phyloP scores from a whole-genome alignment of 371 early-diverging fungal species.

The Umbelopsis sp. region DNA sequence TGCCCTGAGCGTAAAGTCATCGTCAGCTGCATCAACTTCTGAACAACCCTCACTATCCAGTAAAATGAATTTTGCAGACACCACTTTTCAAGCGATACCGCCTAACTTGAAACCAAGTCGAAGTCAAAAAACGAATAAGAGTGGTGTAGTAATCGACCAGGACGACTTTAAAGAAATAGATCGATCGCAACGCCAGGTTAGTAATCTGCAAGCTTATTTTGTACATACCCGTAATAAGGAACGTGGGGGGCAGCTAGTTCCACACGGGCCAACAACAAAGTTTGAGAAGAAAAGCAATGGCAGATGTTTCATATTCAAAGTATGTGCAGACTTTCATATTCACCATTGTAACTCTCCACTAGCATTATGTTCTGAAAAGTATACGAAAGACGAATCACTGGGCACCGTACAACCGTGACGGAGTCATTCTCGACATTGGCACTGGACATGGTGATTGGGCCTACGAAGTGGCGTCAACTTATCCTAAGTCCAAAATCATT shows the following conservation, averaged over 20 bases:
- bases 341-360: slow-evolving; percentile 4
- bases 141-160: slow-evolving; percentile 13
- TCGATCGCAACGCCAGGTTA: slow-evolving; percentile 48
- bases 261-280: neutral
- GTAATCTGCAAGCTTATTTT: neutral
- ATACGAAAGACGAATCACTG: slow-evolving; percentile 45
- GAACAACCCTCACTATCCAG: neutral
- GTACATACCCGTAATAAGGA: too few relatives aligned
- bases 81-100: neutral
- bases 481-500: slow-evolving; percentile 45
- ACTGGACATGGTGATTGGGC: slow-evolving; percentile 64
- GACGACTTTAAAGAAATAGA: slow-evolving; percentile 46
- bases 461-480: slow-evolving; percentile 60
- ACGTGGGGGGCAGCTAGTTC: too few relatives aligned
- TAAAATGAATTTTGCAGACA: neutral
- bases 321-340: neutral
- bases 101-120: neutral
- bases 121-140: neutral
- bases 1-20: neutral
- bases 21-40: neutral
- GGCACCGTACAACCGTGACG: slow-evolving; percentile 38
- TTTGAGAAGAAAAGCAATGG: too few relatives aligned
- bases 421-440: slow-evolving; percentile 56
- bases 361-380: slow-evolving; percentile 52
- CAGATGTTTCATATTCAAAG: too few relatives aligned